Evolutionary conservation across 768 basidiomycete genomes (phyloP), one percentile per base, ranked within the genome.

Genomic region (Lepiota brunneoincarnata): DNA sequence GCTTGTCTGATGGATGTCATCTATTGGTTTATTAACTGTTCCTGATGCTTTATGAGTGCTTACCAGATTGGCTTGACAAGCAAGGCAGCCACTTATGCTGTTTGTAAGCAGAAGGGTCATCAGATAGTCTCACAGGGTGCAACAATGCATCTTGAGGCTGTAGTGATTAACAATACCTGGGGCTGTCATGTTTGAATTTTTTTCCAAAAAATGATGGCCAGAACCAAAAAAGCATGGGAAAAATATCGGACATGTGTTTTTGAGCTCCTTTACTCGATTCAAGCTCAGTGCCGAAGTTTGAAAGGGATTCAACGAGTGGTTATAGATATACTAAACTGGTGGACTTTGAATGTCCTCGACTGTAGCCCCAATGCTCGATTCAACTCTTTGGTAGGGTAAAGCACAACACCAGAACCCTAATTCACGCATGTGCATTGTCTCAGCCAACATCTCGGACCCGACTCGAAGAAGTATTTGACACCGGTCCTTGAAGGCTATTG

Each of bases 1-100:
- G 61, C 61, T 14, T 73, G 73, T 55, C 69, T 71, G 2, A 51
- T 57, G n/a, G 66, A 75, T 4, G 66, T 72, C 17, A 70, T 74
- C 28, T 51, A 60, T 1, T 51, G 61, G 5, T 75, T 75, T 51
- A 65, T 74, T 50, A 72, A 72, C 39, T 50, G 61, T 2, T 64
- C 69, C 0, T 72, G 65, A 64, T 23, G 63, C 0, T 76, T 72
- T 44, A 66, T 70, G 63, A 62, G 58, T 55, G 66, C 72, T 2
- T 76, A 75, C 52, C 54, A 54, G 6, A 24, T 54, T 9, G 72
- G 73, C 1, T 53, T 76, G 18, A 72, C 55, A 3, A 69, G 72
- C 10, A 66, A 67, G 36, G 71, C 71, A 23, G 73, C 71, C 3
- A 72, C 63, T 37, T 75, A 54, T 67, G 65, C 40, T 56, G 59